These are phyloP conservation scores for Pythium monospermum DNA, from an alignment of 352 stramenopile genomes.

Conservation along the genomic window DNA sequence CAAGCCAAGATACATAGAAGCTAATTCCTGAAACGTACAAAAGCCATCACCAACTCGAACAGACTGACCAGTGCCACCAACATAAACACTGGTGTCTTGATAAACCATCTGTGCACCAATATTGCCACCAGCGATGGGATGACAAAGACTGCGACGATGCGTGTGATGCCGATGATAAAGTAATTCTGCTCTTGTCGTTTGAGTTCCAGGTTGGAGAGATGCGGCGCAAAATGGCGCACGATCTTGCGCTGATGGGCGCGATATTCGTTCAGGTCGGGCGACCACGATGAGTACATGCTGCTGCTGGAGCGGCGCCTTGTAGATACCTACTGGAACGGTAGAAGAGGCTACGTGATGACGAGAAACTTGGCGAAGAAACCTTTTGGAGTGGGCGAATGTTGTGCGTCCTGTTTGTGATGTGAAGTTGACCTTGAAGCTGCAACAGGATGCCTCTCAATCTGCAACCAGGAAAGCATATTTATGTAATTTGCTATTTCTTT, in stretches of 20 bases:
- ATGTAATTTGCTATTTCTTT: constrained; percentile 12
- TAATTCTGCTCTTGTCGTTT: constrained; percentile 47
- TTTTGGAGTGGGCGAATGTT: not conserved
- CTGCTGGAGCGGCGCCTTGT: not conserved
- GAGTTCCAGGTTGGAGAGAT: constrained; percentile 51
- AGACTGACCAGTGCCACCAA: constrained; percentile 47
- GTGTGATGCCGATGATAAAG: constrained; percentile 45
- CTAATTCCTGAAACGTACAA: no score
- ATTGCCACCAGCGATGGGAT: constrained; percentile 44
- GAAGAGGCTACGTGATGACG: no score
- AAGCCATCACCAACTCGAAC: constrained; percentile 38
- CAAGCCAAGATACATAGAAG: no score
- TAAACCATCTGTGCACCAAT: constrained; percentile 44
- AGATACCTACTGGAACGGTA: no score
- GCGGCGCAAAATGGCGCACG: constrained; percentile 64
- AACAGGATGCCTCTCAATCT: constrained; percentile 1
- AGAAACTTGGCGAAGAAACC: no score
- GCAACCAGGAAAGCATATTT: constrained; percentile 6
- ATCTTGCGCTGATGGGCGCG: constrained; percentile 66
- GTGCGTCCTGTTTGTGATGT: not conserved
- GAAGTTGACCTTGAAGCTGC: constrained; percentile 13
- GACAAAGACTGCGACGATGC: constrained; percentile 48
- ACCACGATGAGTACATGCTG: constrained; percentile 30
- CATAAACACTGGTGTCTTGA: constrained; percentile 58
- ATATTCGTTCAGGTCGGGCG: constrained; percentile 27